These are phyloP conservation scores for Hypoxylon sp. DNA, from an alignment of 2,329 filamentous ascomycete species.

Conservation along the genomic window DNA sequence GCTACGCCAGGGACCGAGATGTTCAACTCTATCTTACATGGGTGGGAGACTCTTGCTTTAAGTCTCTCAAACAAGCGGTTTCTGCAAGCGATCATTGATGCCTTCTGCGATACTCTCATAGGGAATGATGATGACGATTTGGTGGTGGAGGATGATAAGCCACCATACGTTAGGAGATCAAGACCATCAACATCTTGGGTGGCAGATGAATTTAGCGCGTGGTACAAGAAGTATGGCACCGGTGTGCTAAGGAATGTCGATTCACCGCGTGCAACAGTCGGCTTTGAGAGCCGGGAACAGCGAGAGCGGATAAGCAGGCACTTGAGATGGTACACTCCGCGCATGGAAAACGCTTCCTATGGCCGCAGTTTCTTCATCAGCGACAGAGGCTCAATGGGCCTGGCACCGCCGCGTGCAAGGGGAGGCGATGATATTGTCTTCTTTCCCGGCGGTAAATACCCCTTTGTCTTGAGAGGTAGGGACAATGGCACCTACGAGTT, in stretches of 20 bases:
- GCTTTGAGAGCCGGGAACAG: neutral
- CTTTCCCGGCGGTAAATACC: constrained; percentile 35
- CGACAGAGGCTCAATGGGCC: constrained; percentile 35
- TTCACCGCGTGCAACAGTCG: neutral
- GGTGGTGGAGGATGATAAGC: constrained; percentile 20
- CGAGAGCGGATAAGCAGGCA: neutral
- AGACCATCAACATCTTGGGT: constrained; percentile 13
- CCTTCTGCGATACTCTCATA: constrained; percentile 35
- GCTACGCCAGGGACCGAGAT: constrained; percentile 10
- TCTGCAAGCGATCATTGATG: constrained; percentile 22
- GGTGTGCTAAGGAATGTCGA: constrained; percentile 12
- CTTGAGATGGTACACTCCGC: constrained; percentile 19
- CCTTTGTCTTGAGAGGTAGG: constrained; percentile 31
- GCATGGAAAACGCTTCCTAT: constrained; percentile 32
- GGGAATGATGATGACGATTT: constrained; percentile 31
- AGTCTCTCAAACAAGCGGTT: constrained; percentile 26
- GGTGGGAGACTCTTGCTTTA: constrained; percentile 29
- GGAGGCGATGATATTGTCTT: constrained; percentile 33
- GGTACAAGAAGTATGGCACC: constrained; percentile 28
- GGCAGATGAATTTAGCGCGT: constrained; percentile 19
- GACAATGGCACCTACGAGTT: constrained; percentile 28
- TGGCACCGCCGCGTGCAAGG: constrained; percentile 27
- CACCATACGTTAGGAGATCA: constrained; percentile 20
- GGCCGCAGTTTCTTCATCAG: constrained; percentile 36
- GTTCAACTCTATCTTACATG: constrained; percentile 14